Evolutionary conservation across 192 early-diverging fungal genomes (phyloP), one percentile per base, ranked within the genome.

Genomic region (Entomortierella chlamydospora): DNA sequence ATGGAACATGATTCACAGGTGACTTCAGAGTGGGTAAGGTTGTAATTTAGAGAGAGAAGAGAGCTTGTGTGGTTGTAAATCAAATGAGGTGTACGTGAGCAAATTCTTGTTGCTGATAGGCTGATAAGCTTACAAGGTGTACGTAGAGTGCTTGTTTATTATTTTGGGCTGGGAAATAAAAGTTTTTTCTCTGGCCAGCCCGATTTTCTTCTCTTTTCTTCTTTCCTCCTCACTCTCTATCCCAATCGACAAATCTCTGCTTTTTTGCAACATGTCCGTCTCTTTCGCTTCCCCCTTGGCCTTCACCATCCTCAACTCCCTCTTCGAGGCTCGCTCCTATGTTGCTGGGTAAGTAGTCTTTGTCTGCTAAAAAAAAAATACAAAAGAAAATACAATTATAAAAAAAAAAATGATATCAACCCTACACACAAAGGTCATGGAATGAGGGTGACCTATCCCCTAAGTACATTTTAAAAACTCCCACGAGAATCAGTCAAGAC

Each of bases 271-370:
- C 72, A 91, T 90, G 89, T 91, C 90, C 81, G 86, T 91, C 87
- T 73, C 88, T 61, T 79, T 93, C 72, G 78, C 88, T 73, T 78
- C 89, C 72, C 55, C 83, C 57, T 88, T 90, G 70, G 83, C 88
- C 81, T 88, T 84, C 88, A 82, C 84, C 79, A 83, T 89, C 80
- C 90, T 93, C 70, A 90, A 93, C 88, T 91, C 85, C 72, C 88
- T 88, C 86, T 91, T 93, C 66, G 91, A 92, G 82, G 87, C 88
- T 78, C 88, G 83, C 80, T 93, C 92, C 69, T 93, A 91, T 77
- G 87, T 93, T 79, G 83, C 88, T 64, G 91, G 91, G 92, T 93
- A 91, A 88, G 87, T 63, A 3, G 8, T 49, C 20, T 7, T 29
- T 42, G 4, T 52, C 8, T 37, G n/a, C n/a, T n/a, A n/a, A n/a